These are phyloP conservation scores for Termitomyces titanicus DNA, from an alignment of 768 basidiomycete genomes.

Conservation along the genomic window DNA sequence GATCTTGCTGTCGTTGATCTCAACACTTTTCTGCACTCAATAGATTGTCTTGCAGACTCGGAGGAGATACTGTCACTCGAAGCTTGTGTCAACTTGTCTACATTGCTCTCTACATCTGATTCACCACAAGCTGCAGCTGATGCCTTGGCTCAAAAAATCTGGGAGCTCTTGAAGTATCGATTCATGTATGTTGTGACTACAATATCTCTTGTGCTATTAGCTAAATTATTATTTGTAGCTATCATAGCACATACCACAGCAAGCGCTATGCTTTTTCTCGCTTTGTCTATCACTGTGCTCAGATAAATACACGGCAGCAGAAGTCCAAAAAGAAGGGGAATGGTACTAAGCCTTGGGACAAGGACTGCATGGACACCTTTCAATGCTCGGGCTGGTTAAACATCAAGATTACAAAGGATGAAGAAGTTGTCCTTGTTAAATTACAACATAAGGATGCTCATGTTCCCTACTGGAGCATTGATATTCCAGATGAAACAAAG, in stretches of 20 bases:
- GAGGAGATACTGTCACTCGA: not conserved
- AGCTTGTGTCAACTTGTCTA: slow-evolving; percentile 1
- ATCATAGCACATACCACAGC: slow-evolving; percentile 8
- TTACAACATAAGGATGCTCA: slow-evolving; percentile 18
- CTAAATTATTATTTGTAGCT: not conserved
- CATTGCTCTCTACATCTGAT: not conserved
- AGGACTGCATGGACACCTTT: slow-evolving; percentile 20
- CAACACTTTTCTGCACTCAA: not conserved
- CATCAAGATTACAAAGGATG: slow-evolving; percentile 17
- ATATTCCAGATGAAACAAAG: slow-evolving; percentile 14
- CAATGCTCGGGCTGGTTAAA: slow-evolving; percentile 22
- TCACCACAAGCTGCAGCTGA: not conserved
- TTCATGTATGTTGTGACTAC: slow-evolving; percentile 6
- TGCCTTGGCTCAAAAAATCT: not conserved
- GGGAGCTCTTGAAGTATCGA: slow-evolving; percentile 7
- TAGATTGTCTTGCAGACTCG: not conserved
- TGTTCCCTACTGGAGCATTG: slow-evolving; percentile 20
- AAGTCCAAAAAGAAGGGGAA: slow-evolving; percentile 15
- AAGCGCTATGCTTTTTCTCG: not conserved
- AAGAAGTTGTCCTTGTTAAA: slow-evolving; percentile 6
- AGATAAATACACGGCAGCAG: slow-evolving; percentile 14
- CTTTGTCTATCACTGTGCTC: slow-evolving; percentile 15
- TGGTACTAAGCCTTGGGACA: slow-evolving; percentile 19
- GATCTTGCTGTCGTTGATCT: not conserved
- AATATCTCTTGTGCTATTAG: not conserved